Percentiles rank a stretch among this genome's conserved stretches.
Evolutionary conservation across 805 yeast species (phyloP).

Genomic region (Phaffomyces thermotolerans): DNA sequence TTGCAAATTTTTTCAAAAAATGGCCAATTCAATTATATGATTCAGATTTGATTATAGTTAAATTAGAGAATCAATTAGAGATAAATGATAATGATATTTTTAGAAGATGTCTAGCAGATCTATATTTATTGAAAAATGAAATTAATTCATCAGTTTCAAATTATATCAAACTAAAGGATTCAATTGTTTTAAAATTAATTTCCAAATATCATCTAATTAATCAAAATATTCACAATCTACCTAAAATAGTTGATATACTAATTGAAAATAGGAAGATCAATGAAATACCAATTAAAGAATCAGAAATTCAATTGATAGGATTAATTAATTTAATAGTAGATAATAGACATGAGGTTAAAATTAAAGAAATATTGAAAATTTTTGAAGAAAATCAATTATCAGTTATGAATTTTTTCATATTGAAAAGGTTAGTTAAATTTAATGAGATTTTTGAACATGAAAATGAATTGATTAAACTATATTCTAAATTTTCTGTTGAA

Average conservation of each 20-base stretch:
- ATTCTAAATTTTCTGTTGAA: slow-evolving; percentile 46
- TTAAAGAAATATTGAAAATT: slow-evolving; percentile 41
- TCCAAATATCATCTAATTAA: slow-evolving; percentile 56
- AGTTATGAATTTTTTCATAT: slow-evolving; percentile 55
- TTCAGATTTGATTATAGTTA: slow-evolving; percentile 34
- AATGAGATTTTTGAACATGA: slow-evolving; percentile 50
- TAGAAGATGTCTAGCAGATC: slow-evolving; percentile 38
- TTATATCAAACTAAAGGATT: slow-evolving; percentile 49
- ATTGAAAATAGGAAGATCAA: slow-evolving; percentile 32
- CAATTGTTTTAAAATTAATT: slow-evolving; percentile 48
- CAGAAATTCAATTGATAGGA: slow-evolving; percentile 29
- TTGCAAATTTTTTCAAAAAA: slow-evolving; percentile 33
- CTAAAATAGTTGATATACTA: slow-evolving; percentile 41
- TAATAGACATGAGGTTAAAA: slow-evolving; percentile 57
- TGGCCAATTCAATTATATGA: slow-evolving; percentile 38
- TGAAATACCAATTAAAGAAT: slow-evolving; percentile 27
- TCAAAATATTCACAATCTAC: slow-evolving; percentile 40
- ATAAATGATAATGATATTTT: slow-evolving; percentile 17
- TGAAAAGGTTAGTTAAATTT: slow-evolving; percentile 52
- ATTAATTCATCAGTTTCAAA: slow-evolving; percentile 60
- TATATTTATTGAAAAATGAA: slow-evolving; percentile 52
- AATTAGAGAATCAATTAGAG: slow-evolving; percentile 26
- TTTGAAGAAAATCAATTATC: slow-evolving; percentile 34
- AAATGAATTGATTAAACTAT: slow-evolving; percentile 57
- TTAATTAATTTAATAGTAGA: slow-evolving; percentile 51